Evolutionary conservation across 305 asterid species (phyloP).

Genomic region (Solanum chacoense): DNA sequence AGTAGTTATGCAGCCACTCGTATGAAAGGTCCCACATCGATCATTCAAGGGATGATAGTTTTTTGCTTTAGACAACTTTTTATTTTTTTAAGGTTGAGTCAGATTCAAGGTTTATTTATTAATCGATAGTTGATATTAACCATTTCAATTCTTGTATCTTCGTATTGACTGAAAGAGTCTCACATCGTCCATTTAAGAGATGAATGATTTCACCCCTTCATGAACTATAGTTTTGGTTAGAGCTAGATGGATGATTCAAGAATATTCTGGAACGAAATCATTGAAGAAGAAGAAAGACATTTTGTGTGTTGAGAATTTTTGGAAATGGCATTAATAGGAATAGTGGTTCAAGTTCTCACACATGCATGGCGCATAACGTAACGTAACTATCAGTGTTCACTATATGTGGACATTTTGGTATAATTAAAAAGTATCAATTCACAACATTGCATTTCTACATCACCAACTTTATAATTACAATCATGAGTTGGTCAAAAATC

Average conservation of each 20-base stretch:
- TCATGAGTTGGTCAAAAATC: not conserved
- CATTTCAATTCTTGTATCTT: not conserved
- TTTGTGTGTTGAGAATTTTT: not conserved
- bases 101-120: not conserved
- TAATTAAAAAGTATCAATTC: not conserved
- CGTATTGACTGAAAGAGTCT: not conserved
- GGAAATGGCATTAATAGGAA: not conserved
- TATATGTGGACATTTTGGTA: not conserved
- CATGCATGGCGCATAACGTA: not conserved
- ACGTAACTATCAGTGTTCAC: not conserved
- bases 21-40: not conserved
- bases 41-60: not conserved
- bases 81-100: accelerated
- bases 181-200: not conserved
- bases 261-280: not conserved
- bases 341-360: not conserved
- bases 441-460: not conserved
- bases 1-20: not conserved
- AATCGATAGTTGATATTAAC: too few species aligned
- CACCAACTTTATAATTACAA: not conserved
- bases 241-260: not conserved
- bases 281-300: not conserved
- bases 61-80: not conserved
- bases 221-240: not conserved
- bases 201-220: not conserved